Percentiles rank a stretch among this genome's conserved stretches.
Evolutionary conservation across 1,139 yeast genomes (phyloP).

Genomic region (Blastobotrys aristatus): DNA sequence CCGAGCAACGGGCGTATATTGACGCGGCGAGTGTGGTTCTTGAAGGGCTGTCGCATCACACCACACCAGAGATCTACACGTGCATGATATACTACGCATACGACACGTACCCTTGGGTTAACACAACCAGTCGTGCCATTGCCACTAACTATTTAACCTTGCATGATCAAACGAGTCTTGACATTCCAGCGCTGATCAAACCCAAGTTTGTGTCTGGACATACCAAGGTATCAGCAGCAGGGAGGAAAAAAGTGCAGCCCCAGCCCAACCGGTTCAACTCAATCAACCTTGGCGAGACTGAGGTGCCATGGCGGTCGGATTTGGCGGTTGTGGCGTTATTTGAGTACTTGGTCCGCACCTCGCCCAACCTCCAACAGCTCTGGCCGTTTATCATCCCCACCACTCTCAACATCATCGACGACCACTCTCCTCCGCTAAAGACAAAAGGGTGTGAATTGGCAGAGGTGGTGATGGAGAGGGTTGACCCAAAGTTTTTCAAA

Average conservation of each 20-base stretch:
- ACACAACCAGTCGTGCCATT: neutral
- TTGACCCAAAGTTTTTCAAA: slow-evolving; percentile 28
- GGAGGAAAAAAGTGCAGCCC: slow-evolving; percentile 15
- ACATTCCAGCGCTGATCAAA: neutral
- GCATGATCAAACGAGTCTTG: neutral
- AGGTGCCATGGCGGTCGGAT: slow-evolving; percentile 35
- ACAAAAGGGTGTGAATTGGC: slow-evolving; percentile 42
- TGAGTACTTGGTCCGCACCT: slow-evolving; percentile 31
- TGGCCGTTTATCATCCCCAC: slow-evolving; percentile 50
- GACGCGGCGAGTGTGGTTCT: slow-evolving; percentile 2
- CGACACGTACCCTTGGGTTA: slow-evolving; percentile 11
- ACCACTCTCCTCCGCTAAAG: slow-evolving; percentile 44
- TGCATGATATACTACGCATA: slow-evolving; percentile 10
- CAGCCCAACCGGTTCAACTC: slow-evolving; percentile 7
- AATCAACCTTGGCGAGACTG: slow-evolving; percentile 7
- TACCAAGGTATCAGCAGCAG: slow-evolving; percentile 17
- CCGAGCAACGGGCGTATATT: slow-evolving; percentile 4
- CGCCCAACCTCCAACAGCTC: slow-evolving; percentile 25
- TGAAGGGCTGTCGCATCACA: neutral
- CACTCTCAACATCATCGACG: slow-evolving; percentile 47
- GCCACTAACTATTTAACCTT: neutral
- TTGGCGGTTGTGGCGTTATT: slow-evolving; percentile 31
- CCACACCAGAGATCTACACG: neutral
- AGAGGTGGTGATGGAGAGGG: slow-evolving; percentile 25
- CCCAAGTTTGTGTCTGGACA: neutral